Evolutionary conservation across 345 rosid species (phyloP).

Genomic region (Hevea brasiliensis): DNA sequence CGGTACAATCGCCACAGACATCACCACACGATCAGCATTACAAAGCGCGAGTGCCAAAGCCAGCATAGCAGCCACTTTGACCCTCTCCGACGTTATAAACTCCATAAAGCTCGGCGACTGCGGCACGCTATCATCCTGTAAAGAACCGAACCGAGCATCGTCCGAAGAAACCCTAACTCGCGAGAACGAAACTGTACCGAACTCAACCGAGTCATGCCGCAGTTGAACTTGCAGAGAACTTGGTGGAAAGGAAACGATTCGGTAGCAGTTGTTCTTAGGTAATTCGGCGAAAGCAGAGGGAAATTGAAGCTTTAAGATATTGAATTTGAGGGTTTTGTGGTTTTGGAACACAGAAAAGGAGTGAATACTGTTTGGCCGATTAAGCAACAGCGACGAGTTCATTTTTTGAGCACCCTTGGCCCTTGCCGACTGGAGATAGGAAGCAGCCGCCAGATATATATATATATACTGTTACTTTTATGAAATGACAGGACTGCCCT

Average conservation of each 20-base stretch:
- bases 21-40: conserved; percentile 85
- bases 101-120: conserved; percentile 56
- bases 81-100: conserved; percentile 92
- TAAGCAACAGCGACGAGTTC: conserved; percentile 7
- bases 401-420: background rate
- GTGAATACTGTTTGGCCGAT: background rate
- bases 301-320: conserved; percentile 7
- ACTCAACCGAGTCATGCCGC: conserved; percentile 18
- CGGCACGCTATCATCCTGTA: conserved; percentile 27
- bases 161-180: conserved; percentile 50
- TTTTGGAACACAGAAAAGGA: background rate
- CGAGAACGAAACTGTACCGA: conserved; percentile 17
- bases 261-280: conserved; percentile 6
- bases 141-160: conserved; percentile 42
- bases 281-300: conserved; percentile 14
- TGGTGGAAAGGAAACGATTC: conserved; percentile 12
- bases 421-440: background rate
- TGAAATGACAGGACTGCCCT: background rate
- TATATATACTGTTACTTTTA: too few species aligned
- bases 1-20: conserved; percentile 95
- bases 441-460: too few species aligned
- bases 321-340: background rate
- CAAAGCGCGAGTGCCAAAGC: conserved; percentile 83
- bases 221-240: conserved; percentile 13
- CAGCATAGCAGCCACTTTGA: conserved; percentile 89